Base-by-base conservation (phyloP, 768 basidiomycete genomes). In the Pleurotus citrinopileatus region DNA sequence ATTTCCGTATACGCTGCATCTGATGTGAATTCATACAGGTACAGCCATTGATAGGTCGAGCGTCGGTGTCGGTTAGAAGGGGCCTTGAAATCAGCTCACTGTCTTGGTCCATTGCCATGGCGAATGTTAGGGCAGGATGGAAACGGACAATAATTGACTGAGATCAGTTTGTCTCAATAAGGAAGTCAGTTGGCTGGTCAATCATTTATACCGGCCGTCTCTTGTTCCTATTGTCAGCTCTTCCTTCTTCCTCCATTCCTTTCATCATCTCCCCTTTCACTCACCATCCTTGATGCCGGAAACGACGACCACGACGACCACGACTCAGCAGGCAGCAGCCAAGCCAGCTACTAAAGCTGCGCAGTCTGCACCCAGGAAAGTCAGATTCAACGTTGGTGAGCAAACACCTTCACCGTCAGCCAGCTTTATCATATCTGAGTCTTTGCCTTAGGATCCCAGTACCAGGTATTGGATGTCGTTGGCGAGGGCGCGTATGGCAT, bases 401-500 rank as follows among this genome's bases (percentile, higher is more conserved):
- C 44, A 56, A 28, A 17, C 17, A 32, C 15, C 40, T 27, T 55
- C 55, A 27, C 52, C 34, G 37, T 50, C 17, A 7, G 12, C 13
- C 12, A 15, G 7, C 7, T 40, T 40, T 19, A 40, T 13, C 38
- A n/a, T 19, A 19, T 40, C 38, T 40, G 38, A 19, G 2, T 40
- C 3, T 13, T 40, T 40, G 12, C 8, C 38, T 7, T 40, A 40
- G 38, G 38, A 38, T 70, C 73, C 48, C 67, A 72, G 63, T 95
- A 94, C 67, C 79, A 83, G 64, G 82, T 90, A 1, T 71, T 89
- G 44, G 89, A 92, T 68, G 84, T 91, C 56, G 91, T 94, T 51
- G 94, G 96, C 27, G 96, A 98, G 65, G 96, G 95, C 37, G 94
- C 93, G 12, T 96, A 96, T 70, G 95, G 94, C 34, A 84, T 95